Evolutionary conservation across 2,329 filamentous ascomycete species (phyloP), one percentile per base, ranked within the genome.

Genomic region (Aureobasidium sp.): DNA sequence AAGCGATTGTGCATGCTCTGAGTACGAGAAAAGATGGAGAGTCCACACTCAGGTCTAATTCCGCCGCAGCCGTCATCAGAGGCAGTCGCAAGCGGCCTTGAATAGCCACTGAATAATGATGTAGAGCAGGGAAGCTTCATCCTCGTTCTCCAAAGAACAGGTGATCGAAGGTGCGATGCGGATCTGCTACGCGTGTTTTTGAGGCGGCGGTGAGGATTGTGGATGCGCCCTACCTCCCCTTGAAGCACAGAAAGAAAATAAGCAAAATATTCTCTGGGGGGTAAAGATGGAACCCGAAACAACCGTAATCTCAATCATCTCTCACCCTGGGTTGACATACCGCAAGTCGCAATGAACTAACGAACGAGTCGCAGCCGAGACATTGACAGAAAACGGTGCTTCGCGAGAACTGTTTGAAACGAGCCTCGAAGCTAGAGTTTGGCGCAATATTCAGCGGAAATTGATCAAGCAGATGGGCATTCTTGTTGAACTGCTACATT

Each of bases 1-100:
- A 60, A 51, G 57, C 57, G 57, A 60, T 60, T 51, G 57, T 60
- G 57, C 57, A 60, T 60, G 34, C 57, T 60, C 46, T 34, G 36
- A 51, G 57, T 60, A 60, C 46, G 57, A 60, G 57, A 34, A 60
- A n/a, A 29, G 36, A 48, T 37, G 39, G 42, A 47, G 29, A 47
- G 55, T 37, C 55, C 42, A 47, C 55, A 39, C 29, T 37, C 32
- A 20, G 20, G 42, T 37, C 23, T 42, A 37, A 37, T 47, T 15
- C 42, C 42, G 42, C 39, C n/a, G 13, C 32, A 39, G 32, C 42
- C 42, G 42, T 58, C 42, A 58, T n/a, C 29, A 42, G 13, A 27
- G 42, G 42, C 42, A 58, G 37, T 48, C 27, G 41, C 42, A 58
- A 42, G 55, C 55, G 55, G 29, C n/a, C 29, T 39, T 58, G 15